Base-by-base conservation (phyloP, 2,329 filamentous ascomycete species). In the Nigrospora osmanthi region DNA sequence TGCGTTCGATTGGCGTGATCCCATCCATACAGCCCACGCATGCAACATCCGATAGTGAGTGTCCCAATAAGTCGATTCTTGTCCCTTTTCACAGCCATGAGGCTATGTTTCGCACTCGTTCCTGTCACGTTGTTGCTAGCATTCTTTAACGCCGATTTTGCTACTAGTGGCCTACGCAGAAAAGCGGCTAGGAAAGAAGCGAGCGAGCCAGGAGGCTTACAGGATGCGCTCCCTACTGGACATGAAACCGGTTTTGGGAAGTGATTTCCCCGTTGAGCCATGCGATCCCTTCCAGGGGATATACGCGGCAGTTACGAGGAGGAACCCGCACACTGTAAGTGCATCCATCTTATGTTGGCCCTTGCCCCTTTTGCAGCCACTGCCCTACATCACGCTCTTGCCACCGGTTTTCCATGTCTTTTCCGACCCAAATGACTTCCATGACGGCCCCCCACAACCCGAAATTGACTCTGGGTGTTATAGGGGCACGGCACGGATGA, bases 11-110 rank as follows among this genome's bases (percentile, higher is more conserved):
- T 5, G 78, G 78, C 7, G 77, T 87, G 54, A 72, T 86, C 43
- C 81, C 83, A 1, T 84, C 79, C 3, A 79, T 87, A 44, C 83
- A 87, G 55, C 83, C 83, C 5, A 86, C 83, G 0, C 83, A 87
- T 55, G 82, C 83, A 17, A 87, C 83, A 3, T 83, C 79, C 9
- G 83, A 87, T 59, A 84, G 23, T 28, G 10, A 28, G 23, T 6
- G 23, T 28, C 23, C 23, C 7, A 7, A 28, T 28, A 7, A n/a
- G n/a, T n/a, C n/a, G n/a, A n/a, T n/a, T 10, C 23, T 10, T 10
- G 10, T 7, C 10, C 2, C 5, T 28, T n/a, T n/a, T n/a, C n/a
- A n/a, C n/a, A n/a, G n/a, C n/a, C n/a, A n/a, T n/a, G n/a, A n/a
- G n/a, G n/a, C n/a, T n/a, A n/a, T n/a, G n/a, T n/a, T n/a, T n/a